Evolutionary conservation across 2,329 filamentous ascomycete species (phyloP).

Genomic region (Fusarium devonianum): DNA sequence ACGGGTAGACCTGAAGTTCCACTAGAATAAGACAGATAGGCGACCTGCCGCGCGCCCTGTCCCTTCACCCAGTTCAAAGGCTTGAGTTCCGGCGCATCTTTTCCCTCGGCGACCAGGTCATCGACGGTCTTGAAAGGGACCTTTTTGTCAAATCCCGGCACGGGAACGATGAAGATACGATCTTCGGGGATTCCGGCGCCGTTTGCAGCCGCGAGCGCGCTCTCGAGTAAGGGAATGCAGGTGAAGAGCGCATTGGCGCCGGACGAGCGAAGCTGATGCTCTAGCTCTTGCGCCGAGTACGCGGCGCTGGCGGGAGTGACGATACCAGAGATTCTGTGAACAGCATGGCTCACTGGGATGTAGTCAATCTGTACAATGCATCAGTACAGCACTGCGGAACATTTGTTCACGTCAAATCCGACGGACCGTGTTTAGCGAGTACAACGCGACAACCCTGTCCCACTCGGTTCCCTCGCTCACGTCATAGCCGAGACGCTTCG

Average conservation of each 20-base stretch:
- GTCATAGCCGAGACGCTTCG: conserved; percentile 74
- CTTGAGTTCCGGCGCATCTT: conserved; percentile 59
- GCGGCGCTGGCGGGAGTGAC: conserved; percentile 78
- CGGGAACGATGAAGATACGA: conserved; percentile 72
- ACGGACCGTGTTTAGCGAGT: conserved; percentile 79
- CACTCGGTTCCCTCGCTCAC: conserved; percentile 77
- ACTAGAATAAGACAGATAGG: conserved; percentile 82
- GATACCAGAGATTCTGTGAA: conserved; percentile 77
- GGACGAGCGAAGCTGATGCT: conserved; percentile 75
- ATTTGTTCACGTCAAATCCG: background rate
- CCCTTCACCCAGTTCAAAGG: conserved; percentile 67
- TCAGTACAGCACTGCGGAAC: background rate
- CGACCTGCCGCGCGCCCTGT: conserved; percentile 71
- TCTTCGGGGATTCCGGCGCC: conserved; percentile 68
- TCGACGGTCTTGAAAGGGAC: conserved; percentile 69
- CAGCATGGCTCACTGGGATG: conserved; percentile 73
- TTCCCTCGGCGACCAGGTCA: conserved; percentile 69
- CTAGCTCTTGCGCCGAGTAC: conserved; percentile 73
- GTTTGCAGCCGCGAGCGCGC: conserved; percentile 69
- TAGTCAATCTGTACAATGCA: conserved; percentile 69
- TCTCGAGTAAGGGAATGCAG: conserved; percentile 70
- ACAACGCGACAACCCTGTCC: conserved; percentile 81
- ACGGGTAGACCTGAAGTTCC: conserved; percentile 81
- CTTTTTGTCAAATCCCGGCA: conserved; percentile 64
- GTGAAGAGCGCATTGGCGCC: conserved; percentile 76